Base-by-base conservation (phyloP, 1,139 yeast species). In the Pichia sp. region DNA sequence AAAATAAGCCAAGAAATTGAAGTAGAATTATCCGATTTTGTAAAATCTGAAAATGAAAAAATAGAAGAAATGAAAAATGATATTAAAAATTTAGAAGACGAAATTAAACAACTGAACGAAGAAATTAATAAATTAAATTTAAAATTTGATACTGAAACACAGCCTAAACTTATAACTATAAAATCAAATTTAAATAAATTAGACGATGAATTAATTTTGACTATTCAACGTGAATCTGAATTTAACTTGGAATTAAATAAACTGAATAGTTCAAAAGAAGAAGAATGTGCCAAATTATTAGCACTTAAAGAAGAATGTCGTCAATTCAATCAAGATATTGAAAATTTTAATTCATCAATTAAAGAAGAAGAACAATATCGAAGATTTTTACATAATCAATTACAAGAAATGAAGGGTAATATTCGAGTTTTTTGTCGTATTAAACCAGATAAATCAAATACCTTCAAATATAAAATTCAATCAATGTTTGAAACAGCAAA, bases 361-460 rank as follows among this genome's bases (percentile, higher is more conserved):
- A 39, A 46, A 23, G 46, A 39, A 11, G 84, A 78, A 49, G 84
- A 80, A 50, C 59, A 68, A 0, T 54, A 65, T 29, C 70, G 97
- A 54, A 68, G 97, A n/a, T 61, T 66, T 23, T 64, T 87, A 3
- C 97, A 89, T 58, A 81, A 86, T 57, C 73, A 70, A 49, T 68
- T 90, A 11, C 97, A 90, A 61, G 96, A 87, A 49, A 64, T 90
- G 36, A 87, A 90, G 60, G 98, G 98, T 1, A 92, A 89, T 56
- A 87, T 92, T 34, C 68, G 98, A 37, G 97, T 92, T 0, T 89
- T 82, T 56, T 92, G 97, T 60, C 73, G 98, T 36, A 73, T 90
- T 4, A 71, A 95, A 42, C 96, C 97, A 0, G 43, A 53, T 25
- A n/a, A 7, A 2, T 33, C 30, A 34, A 43, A n/a, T 32, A 42